A percentile compares a stretch with the other conserved stretches of the same genome.
Conservation (phyloP, 176 grass and related monocot species). For the Paspalum vaginatum region DNA sequence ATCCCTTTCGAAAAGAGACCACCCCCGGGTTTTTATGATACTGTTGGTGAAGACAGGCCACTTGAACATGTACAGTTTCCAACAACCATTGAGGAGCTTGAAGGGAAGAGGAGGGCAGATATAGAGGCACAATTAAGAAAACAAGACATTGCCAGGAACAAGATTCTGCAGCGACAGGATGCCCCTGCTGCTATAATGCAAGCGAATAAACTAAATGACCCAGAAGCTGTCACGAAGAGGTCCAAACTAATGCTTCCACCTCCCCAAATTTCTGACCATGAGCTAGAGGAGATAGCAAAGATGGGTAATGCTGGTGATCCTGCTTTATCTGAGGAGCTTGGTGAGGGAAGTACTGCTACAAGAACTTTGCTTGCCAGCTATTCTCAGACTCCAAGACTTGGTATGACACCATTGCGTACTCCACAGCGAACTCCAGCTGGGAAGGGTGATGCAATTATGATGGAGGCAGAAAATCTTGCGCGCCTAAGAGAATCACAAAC, state of each 20-base stretch:
- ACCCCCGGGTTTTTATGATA: slow-evolving; percentile 89
- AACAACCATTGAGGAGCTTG: slow-evolving; percentile 91
- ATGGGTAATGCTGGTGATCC: slow-evolving; percentile 82
- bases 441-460: slow-evolving; percentile 96
- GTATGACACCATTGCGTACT: slow-evolving; percentile 77
- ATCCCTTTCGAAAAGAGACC: slow-evolving; percentile 93
- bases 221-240: slow-evolving; percentile 89
- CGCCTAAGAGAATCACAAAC: slow-evolving; percentile 92
- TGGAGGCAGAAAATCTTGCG: slow-evolving; percentile 97
- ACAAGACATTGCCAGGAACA: slow-evolving; percentile 89
- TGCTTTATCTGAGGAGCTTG: slow-evolving; percentile 67
- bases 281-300: slow-evolving; percentile 93
- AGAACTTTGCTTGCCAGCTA: slow-evolving; percentile 80
- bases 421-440: slow-evolving; percentile 82
- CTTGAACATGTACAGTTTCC: slow-evolving; percentile 76
- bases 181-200: slow-evolving; percentile 89
- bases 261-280: slow-evolving; percentile 95
- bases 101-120: slow-evolving; percentile 88
- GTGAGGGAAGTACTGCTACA: slow-evolving; percentile 79
- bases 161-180: slow-evolving; percentile 88
- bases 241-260: slow-evolving; percentile 94
- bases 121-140: slow-evolving; percentile 84
- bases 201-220: slow-evolving; percentile 95
- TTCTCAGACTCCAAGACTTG: slow-evolving; percentile 81
- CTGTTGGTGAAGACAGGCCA: slow-evolving; percentile 63